These are phyloP conservation scores for Skeletonema menzelii DNA, from an alignment of 108 stramenopile species.

Conservation along the genomic window DNA sequence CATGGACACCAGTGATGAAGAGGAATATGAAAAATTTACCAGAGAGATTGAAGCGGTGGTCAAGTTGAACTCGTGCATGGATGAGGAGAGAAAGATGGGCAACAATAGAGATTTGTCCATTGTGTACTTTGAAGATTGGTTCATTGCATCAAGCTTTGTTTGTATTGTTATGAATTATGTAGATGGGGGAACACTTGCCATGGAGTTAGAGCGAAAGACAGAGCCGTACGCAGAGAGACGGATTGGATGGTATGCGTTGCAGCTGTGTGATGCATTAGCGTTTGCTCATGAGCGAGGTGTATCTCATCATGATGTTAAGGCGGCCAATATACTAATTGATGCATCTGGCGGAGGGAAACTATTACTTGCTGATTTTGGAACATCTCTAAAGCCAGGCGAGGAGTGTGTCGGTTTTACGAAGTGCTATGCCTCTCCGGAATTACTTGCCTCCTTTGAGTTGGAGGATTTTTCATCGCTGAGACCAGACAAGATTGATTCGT, in stretches of 20 bases:
- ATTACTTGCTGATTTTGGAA: constrained; percentile 46
- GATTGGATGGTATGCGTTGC: constrained; percentile 49
- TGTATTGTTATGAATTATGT: constrained; percentile 47
- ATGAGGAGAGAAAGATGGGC: not conserved
- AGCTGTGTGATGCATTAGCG: constrained; percentile 36
- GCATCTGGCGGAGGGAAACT: constrained; percentile 35
- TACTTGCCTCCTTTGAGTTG: constrained; percentile 32
- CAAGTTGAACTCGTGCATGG: constrained; percentile 10
- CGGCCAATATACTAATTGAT: constrained; percentile 44
- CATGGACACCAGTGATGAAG: constrained; percentile 34
- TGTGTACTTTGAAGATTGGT: constrained; percentile 46
- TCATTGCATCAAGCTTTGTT: constrained; percentile 20
- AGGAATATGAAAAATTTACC: constrained; percentile 30
- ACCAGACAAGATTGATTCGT: constrained; percentile 38
- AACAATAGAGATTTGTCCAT: constrained; percentile 27
- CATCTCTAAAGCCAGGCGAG: constrained; percentile 34
- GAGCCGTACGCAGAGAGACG: constrained; percentile 45
- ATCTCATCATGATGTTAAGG: constrained; percentile 42
- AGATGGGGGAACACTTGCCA: constrained; percentile 43
- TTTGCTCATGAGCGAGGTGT: constrained; percentile 41
- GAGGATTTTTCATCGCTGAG: constrained; percentile 24
- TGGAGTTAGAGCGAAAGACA: constrained; percentile 28
- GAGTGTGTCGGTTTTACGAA: constrained; percentile 39
- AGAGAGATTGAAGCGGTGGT: constrained; percentile 35
- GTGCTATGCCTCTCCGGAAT: constrained; percentile 45